Evolutionary conservation across 2,329 filamentous ascomycete genomes (phyloP), one percentile per base, ranked within the genome.

Genomic region (Xylaria arbuscula): DNA sequence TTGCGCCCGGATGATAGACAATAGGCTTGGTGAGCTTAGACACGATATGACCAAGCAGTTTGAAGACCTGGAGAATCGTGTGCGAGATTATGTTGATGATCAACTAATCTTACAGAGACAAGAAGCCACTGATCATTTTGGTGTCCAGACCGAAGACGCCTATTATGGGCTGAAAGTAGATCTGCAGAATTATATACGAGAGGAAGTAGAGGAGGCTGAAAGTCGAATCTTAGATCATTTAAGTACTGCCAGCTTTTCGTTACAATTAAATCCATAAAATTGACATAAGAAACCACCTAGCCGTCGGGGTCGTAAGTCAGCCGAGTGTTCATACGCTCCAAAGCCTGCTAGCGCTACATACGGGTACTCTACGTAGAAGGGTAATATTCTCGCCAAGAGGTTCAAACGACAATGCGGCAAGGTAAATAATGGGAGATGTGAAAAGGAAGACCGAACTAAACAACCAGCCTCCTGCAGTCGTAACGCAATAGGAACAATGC

Each of bases 41-140:
- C 53, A 57, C 22, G 67, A 71, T 40, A 24, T 70, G 36, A 50
- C 67, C 13, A 63, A 65, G 57, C 64, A 70, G 47, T 53, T 71
- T 15, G 22, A 63, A 47, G 67, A 67, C 48, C 38, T 71, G 13
- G 69, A 71, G 55, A 63, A 69, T 48, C 69, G 67, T 28, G 57
- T 71, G 19, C 66, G 62, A 64, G 64, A 63, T 19, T 63, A 70
- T 24, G 64, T 71, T n/a, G 69, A 71, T 50, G 69, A 71, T 36
- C 60, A 63, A 48, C 47, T 71, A 40, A 62, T 53, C 15, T 36
- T 19, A 22, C 63, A 71, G 56, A 60, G 50, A 48, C 56, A 65
- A 38, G 63, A 66, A 50, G 19, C 50, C 34, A 57, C 19, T 34
- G 50, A 63, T 4, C 40, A 63, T 28, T 11, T 67, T 15, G 17